phyloP scores from a whole-genome alignment of 2,329 filamentous ascomycete species.

The Cryphonectria japonica region DNA sequence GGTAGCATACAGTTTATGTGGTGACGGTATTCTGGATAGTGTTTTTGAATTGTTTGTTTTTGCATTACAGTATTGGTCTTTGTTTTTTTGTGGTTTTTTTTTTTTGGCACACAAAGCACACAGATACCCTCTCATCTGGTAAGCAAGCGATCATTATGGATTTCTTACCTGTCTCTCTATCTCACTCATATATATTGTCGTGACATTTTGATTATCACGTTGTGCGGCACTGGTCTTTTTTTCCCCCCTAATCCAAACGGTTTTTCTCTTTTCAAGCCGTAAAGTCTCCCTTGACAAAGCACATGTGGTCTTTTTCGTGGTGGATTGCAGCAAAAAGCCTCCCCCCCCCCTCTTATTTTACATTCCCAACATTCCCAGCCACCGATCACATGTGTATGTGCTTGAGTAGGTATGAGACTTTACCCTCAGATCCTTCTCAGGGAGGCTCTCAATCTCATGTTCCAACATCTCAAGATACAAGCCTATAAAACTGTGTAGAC shows the following conservation, averaged over 20 bases:
- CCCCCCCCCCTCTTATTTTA: not conserved
- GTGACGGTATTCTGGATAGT: not conserved
- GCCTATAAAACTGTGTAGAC: not conserved
- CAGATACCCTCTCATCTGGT: slow-evolving; percentile 10
- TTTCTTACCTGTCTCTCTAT: not conserved
- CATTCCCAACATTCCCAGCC: not conserved
- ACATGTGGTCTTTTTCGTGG: not conserved
- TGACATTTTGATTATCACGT: not conserved
- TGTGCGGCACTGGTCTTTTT: too few species aligned
- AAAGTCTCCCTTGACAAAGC: not conserved
- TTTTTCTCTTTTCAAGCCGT: too few species aligned
- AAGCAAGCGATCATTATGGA: slow-evolving; percentile 7
- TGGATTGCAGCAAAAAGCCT: not conserved
- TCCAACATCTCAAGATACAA: too few species aligned
- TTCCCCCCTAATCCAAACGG: too few species aligned
- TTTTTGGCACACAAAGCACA: slow-evolving; percentile 5
- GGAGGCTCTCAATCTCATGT: not conserved
- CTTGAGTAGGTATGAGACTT: not conserved
- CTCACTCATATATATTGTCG: not conserved
- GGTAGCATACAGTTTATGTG: not conserved
- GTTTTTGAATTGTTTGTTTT: not conserved
- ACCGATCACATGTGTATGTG: not conserved
- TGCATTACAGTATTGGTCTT: slow-evolving; percentile 5
- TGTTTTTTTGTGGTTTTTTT: not conserved
- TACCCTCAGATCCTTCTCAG: not conserved